A percentile compares a stretch with the other conserved stretches of the same genome.
phyloP scores from a whole-genome alignment of 371 early-diverging fungal species.

The Neoconidiobolus thromboides region DNA sequence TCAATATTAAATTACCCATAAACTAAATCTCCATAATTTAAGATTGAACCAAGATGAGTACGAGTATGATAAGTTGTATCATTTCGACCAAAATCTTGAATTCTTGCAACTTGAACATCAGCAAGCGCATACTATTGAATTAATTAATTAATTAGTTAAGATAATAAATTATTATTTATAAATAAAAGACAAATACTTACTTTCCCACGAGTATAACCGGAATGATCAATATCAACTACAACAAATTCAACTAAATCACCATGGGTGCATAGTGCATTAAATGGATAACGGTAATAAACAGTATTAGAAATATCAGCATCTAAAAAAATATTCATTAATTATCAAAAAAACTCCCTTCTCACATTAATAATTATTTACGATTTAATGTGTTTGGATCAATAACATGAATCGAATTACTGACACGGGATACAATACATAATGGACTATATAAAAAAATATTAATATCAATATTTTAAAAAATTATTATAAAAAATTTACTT shows the following conservation, averaged over 20 bases:
- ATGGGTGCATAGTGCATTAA: constrained; percentile 45
- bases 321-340: background rate
- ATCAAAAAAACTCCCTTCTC: background rate
- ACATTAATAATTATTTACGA: constrained; percentile 7
- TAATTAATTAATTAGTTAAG: no score
- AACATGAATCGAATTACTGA: constrained; percentile 66
- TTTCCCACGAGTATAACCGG: constrained; percentile 50
- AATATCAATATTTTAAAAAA: background rate
- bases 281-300: constrained; percentile 72
- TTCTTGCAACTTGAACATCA: constrained; percentile 56
- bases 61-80: constrained; percentile 70
- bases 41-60: constrained; percentile 80
- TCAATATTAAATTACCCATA: constrained; percentile 25
- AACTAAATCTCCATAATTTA: constrained; percentile 80
- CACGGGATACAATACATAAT: constrained; percentile 61
- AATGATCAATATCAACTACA: constrained; percentile 78
- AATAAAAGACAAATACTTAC: no score
- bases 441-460: constrained; percentile 19
- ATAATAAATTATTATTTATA: no score
- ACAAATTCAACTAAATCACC: constrained; percentile 75
- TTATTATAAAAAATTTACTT: constrained; percentile 6
- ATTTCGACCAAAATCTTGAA: constrained; percentile 65
- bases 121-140: constrained; percentile 29
- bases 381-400: constrained; percentile 69
- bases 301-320: constrained; percentile 50